These are phyloP conservation scores for Syzygium oleosum DNA, from an alignment of 345 rosid genomes.

Conservation along the genomic window DNA sequence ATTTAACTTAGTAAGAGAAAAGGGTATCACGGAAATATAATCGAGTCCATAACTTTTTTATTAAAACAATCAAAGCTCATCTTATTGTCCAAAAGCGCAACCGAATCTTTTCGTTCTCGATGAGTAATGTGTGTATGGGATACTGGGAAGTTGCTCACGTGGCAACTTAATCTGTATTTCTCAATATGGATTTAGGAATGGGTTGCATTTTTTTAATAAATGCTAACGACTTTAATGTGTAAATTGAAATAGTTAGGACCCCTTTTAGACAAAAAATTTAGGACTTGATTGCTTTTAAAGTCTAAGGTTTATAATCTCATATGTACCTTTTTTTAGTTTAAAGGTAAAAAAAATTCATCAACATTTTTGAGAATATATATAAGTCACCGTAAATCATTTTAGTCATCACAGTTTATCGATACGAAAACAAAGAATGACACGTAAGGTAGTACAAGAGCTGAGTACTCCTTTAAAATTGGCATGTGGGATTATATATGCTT, in stretches of 20 bases:
- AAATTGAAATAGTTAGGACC: rapidly evolving
- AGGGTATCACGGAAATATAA: neutral
- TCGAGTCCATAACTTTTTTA: neutral
- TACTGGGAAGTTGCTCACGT: rapidly evolving
- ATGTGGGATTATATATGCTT: no score
- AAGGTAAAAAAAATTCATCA: neutral
- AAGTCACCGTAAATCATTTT: neutral
- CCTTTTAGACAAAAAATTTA: neutral
- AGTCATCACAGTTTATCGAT: no score
- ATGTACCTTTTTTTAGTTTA: neutral
- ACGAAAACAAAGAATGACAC: neutral
- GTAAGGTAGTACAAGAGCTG: neutral
- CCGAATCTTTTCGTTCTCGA: rapidly evolving
- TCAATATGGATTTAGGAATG: neutral
- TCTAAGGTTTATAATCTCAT: neutral
- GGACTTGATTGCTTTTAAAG: neutral
- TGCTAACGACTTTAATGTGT: neutral
- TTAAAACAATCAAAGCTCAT: neutral
- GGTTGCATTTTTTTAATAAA: rapidly evolving
- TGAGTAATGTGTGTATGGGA: neutral
- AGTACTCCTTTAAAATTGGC: neutral
- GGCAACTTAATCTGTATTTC: neutral
- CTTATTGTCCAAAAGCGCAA: no score
- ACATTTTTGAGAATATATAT: neutral
- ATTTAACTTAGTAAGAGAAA: neutral